Base-by-base conservation (phyloP, 1,139 yeast species). In the Pneumocystis jirovecii region DNA sequence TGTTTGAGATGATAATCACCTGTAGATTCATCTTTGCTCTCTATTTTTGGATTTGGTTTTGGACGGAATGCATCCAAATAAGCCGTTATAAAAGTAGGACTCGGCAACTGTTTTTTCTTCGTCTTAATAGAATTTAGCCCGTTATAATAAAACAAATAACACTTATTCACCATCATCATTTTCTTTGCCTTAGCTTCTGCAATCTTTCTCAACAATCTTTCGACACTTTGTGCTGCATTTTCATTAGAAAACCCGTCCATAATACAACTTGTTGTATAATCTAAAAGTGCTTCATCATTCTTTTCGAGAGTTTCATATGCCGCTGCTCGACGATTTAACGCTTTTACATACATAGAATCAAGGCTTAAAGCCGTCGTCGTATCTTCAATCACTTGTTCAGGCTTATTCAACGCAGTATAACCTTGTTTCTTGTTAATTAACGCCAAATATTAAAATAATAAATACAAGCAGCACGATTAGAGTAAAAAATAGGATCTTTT, bases 291-390 rank as follows among this genome's bases (percentile, higher is more conserved):
- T 67, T 91, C 96, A 65, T 85, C 82, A 76, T 83, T 89, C 70
- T 82, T 80, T 71, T 85, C 96, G 70, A 89, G 76, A 70, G 83
- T 82, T 78, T 95, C 98, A 74, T 87, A 86, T 44, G 97, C 95
- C 69, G 87, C 84, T 34, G 79, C 81, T 44, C 82, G 80, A 74
- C 91, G 83, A 67, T 87, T 78, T 66, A 87, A 79, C 76, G 97
- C 95, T 80, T 95, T 93, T 72, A 89, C 80, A 77, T 95, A 93
- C 74, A 87, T 93, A 19, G 96, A 96, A 75, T 90, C 87, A 72
- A 91, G 77, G 70, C 84, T 82, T 72, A 95, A 82, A 57, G 98
- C 98, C 69, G 81, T 83, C 40, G 96, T 84, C 67, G 96, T 86
- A 75, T 89, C 96, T 71, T 85, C 88, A 70, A 95, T 82, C 62